Percentiles rank a stretch among this genome's conserved stretches.
Conservation (phyloP, 306 rosid genomes). For the Cucumis sativus region Cucumber_9930_V3 NC_026660.2:29989501-29990000, state of each 20-base stretch:
- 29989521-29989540: constrained; percentile 48
- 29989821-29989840: constrained; percentile 42
- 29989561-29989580: constrained; percentile 28
- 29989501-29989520: constrained; percentile 38
- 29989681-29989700: constrained; percentile 26
- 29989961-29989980: constrained; percentile 37
- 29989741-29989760: constrained; percentile 40
- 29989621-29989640: constrained; percentile 43
- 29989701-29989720: constrained; percentile 36
- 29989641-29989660: constrained; percentile 57
- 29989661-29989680: constrained; percentile 62
- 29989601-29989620: constrained; percentile 58
- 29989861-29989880: constrained; percentile 58
- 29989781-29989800: constrained; percentile 44
- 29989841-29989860: constrained; percentile 36
- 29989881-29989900: constrained; percentile 52
- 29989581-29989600: too few relatives aligned
- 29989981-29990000: constrained; percentile 37
- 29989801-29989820: constrained; percentile 58
- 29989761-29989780: constrained; percentile 57
- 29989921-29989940: constrained; percentile 43
- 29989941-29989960: constrained; percentile 48
- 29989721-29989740: constrained; percentile 49
- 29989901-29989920: constrained; percentile 16
- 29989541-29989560: constrained; percentile 55